These are phyloP conservation scores for Phytophthora pinifolia DNA, from an alignment of 352 stramenopile genomes.

Conservation along the genomic window DNA sequence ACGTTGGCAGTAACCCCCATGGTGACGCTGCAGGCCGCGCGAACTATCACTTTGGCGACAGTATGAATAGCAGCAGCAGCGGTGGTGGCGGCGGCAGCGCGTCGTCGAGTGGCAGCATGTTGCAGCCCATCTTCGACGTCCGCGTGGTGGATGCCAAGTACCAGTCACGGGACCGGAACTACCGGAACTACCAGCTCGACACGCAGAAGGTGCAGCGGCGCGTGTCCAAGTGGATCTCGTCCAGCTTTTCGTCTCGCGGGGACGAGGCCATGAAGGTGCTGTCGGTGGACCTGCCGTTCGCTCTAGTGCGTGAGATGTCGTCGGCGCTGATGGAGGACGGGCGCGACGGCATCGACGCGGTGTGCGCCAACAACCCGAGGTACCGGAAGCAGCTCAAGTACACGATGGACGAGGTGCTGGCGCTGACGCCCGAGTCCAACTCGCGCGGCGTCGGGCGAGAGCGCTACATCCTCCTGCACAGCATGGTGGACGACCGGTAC, in stretches of 20 bases:
- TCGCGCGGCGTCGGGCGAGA: slow-evolving; percentile 51
- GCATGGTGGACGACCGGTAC: slow-evolving; percentile 83
- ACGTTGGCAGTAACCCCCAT: slow-evolving; percentile 23
- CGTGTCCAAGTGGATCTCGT: slow-evolving; percentile 87
- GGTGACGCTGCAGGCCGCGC: slow-evolving; percentile 20
- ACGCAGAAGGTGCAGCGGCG: slow-evolving; percentile 78
- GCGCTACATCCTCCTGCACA: slow-evolving; percentile 82
- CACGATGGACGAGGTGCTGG: slow-evolving; percentile 73
- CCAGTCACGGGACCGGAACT: slow-evolving; percentile 46
- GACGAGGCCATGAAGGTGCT: slow-evolving; percentile 86
- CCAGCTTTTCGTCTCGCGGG: slow-evolving; percentile 69
- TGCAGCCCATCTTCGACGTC: slow-evolving; percentile 79
- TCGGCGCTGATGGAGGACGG: slow-evolving; percentile 80
- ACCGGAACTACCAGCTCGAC: slow-evolving; percentile 65
- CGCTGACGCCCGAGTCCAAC: slow-evolving; percentile 43
- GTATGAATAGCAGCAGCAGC: slow-evolving; percentile 23
- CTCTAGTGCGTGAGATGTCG: slow-evolving; percentile 78
- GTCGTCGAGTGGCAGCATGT: slow-evolving; percentile 8
- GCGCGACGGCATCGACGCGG: slow-evolving; percentile 47
- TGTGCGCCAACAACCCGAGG: slow-evolving; percentile 56
- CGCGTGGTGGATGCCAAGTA: slow-evolving; percentile 74
- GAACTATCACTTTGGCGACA: slow-evolving; percentile 30
- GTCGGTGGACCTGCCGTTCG: slow-evolving; percentile 80
- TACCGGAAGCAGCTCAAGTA: slow-evolving; percentile 86
- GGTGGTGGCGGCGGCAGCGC: slow-evolving; percentile 10